Evolutionary conservation across 371 early-diverging fungal species (phyloP).

Genomic region (Thermomucor indicae-seudaticae): DNA sequence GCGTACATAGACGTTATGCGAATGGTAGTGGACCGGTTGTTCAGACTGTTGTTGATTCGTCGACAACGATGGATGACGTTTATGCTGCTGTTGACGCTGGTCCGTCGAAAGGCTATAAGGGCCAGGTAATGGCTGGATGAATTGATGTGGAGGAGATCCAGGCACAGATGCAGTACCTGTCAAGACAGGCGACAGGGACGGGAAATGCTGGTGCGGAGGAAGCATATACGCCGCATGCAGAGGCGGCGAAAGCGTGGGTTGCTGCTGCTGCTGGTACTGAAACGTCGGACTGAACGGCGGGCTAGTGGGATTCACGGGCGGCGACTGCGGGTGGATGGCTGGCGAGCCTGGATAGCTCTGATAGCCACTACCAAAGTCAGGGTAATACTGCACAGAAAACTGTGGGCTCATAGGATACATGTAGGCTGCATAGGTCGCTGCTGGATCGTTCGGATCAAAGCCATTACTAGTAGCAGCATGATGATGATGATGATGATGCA

Average conservation of each 20-base stretch:
- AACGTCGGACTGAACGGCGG: conserved; percentile 41
- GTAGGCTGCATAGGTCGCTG: conserved; percentile 22
- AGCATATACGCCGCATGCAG: conserved; percentile 27
- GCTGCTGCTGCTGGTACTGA: conserved; percentile 26
- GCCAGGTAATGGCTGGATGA: conserved; percentile 13
- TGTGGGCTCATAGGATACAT: conserved; percentile 47
- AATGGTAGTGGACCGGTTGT: conserved; percentile 20
- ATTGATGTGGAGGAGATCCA: conserved; percentile 18
- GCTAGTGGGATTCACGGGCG: conserved; percentile 37
- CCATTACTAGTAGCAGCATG: conserved; percentile 10
- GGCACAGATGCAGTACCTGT: conserved; percentile 23
- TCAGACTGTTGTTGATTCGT: conserved; percentile 3
- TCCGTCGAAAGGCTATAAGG: conserved; percentile 4
- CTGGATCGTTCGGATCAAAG: conserved; percentile 15
- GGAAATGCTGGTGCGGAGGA: conserved; percentile 29
- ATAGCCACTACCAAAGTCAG: conserved; percentile 32
- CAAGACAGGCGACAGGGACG: conserved; percentile 36
- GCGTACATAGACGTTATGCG: conserved; percentile 80
- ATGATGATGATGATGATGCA: conserved; percentile 6
- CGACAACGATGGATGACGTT: conserved; percentile 3
- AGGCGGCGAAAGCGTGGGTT: conserved; percentile 31
- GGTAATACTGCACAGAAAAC: conserved; percentile 42
- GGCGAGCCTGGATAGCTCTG: conserved; percentile 48
- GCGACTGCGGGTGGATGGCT: conserved; percentile 40
- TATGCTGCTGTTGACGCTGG: conserved; percentile 5